These are phyloP conservation scores for Claviceps pusilla DNA, from an alignment of 2,329 filamentous ascomycete species.

Conservation along the genomic window DNA sequence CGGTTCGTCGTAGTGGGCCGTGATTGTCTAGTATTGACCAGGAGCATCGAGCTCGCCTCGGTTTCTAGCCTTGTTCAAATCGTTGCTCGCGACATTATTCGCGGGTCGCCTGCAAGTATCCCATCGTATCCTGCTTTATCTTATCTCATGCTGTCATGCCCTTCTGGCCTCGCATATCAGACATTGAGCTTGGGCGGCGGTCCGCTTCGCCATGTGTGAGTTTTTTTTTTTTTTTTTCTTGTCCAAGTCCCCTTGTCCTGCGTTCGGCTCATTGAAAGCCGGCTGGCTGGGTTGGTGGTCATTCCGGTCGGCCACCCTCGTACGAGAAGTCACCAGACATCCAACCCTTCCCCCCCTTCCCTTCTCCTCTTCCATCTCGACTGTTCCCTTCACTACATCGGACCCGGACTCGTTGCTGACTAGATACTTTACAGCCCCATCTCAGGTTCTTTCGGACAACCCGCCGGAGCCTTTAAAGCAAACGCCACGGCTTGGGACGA, in stretches of 20 bases:
- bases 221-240: not conserved
- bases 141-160: slow-evolving; percentile 4
- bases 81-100: not conserved
- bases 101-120: not conserved
- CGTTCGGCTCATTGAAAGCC: not conserved
- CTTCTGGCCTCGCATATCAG: slow-evolving; percentile 8
- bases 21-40: not conserved
- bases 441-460: slow-evolving; percentile 44
- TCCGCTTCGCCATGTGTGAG: slow-evolving; percentile 15
- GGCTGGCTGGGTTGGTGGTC: too few species aligned
- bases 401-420: slow-evolving; percentile 2
- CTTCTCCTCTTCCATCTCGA: not conserved
- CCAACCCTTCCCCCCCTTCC: not conserved
- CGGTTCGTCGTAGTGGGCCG: not conserved
- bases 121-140: not conserved
- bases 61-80: not conserved
- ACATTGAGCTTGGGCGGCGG: slow-evolving; percentile 10
- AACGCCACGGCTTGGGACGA: slow-evolving; percentile 33
- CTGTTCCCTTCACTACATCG: not conserved
- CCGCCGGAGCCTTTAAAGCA: slow-evolving; percentile 37
- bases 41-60: too few species aligned
- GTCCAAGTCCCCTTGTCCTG: not conserved
- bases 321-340: not conserved
- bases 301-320: not conserved
- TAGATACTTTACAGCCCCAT: slow-evolving; percentile 30